These are phyloP conservation scores for Bruguiera sexangula DNA, from an alignment of 345 rosid genomes.

Conservation along the genomic window DNA sequence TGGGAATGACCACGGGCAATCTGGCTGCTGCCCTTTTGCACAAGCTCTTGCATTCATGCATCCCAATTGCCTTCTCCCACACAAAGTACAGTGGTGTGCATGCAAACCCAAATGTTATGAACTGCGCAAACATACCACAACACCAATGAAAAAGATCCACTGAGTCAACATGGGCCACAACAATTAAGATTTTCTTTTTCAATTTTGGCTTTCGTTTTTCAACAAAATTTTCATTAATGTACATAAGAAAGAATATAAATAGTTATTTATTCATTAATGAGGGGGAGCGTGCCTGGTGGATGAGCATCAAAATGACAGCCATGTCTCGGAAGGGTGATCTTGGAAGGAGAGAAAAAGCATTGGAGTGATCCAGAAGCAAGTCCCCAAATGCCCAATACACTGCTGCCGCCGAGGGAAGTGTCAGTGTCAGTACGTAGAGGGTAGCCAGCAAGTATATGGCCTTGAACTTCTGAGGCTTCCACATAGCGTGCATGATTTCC, in stretches of 20 bases:
- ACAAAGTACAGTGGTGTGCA: conserved; percentile 95
- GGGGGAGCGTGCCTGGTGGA: conserved; percentile 69
- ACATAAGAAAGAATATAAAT: too few relatives aligned
- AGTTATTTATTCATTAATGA: background rate
- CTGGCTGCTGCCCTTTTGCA: conserved; percentile 95
- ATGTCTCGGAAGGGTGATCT: conserved; percentile 66
- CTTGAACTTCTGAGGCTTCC: conserved; percentile 99
- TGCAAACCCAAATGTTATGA: conserved; percentile 94
- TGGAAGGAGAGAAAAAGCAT: conserved; percentile 92
- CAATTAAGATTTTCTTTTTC: too few relatives aligned
- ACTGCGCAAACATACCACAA: conserved; percentile 35
- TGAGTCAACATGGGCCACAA: background rate
- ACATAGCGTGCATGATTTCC: conserved; percentile 99
- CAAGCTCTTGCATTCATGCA: conserved; percentile 92
- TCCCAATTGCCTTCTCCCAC: conserved; percentile 97
- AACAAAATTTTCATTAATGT: too few relatives aligned
- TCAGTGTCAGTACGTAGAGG: conserved; percentile 80
- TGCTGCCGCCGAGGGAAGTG: conserved; percentile 91
- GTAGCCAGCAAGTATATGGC: conserved; percentile 85
- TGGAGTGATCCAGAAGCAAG: conserved; percentile 89
- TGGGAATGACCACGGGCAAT: conserved; percentile 89
- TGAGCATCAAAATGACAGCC: conserved; percentile 92
- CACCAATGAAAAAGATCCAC: background rate
- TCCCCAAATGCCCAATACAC: conserved; percentile 99
- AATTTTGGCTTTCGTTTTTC: too few relatives aligned